Conservation (phyloP, 352 stramenopile species). For the Globisporangium megalacanthum region DNA sequence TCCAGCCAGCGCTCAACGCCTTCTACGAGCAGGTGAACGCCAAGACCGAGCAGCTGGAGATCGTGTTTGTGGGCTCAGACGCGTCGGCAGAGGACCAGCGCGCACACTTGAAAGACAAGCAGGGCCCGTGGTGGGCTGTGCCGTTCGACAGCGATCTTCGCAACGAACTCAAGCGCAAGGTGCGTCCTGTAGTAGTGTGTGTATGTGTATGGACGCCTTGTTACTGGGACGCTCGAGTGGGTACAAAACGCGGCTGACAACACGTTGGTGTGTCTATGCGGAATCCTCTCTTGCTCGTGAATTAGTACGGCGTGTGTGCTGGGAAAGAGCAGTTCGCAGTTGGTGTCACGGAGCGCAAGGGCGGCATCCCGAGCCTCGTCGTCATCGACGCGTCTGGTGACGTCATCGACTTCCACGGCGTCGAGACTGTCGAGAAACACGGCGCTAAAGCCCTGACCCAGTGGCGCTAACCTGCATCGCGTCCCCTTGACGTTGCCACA, state of each 20-base stretch:
- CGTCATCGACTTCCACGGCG: conserved; percentile 63
- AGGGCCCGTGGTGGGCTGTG: conserved; percentile 72
- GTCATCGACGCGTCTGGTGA: conserved; percentile 56
- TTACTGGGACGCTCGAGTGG: not conserved
- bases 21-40: conserved; percentile 59
- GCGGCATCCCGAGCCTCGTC: conserved; percentile 71
- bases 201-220: not conserved
- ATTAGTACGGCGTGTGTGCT: conserved; percentile 65
- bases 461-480: conserved; percentile 26
- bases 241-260: not conserved
- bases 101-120: conserved; percentile 64
- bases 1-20: conserved; percentile 69
- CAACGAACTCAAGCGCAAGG: conserved; percentile 73
- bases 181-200: conserved; percentile 7
- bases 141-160: conserved; percentile 58
- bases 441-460: conserved; percentile 34
- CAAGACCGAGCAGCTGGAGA: conserved; percentile 36
- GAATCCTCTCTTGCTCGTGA: too few relatives aligned
- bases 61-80: conserved; percentile 82
- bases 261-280: too few relatives aligned
- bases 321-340: conserved; percentile 51
- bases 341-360: conserved; percentile 51
- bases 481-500: not conserved
- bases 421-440: conserved; percentile 51
- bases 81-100: conserved; percentile 43